Percentiles rank a stretch among this genome's conserved stretches.
phyloP scores from a whole-genome alignment of 331 rosid species.

The Acacia pycnantha region DNA sequence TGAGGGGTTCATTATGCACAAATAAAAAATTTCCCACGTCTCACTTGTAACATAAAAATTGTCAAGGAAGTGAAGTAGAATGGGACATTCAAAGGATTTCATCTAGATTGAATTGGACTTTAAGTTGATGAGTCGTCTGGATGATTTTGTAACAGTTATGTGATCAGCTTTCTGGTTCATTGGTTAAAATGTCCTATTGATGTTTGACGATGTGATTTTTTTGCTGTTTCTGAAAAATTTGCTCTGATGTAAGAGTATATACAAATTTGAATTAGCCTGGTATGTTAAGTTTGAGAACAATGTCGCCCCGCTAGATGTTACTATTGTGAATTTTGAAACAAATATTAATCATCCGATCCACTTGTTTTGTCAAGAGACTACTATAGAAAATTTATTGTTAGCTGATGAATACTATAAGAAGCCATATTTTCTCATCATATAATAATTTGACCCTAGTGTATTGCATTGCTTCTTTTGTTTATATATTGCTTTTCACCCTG shows the following conservation, averaged over 20 bases:
- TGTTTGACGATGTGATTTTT: neutral
- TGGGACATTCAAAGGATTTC: neutral
- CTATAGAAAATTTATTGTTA: neutral
- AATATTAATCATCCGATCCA: neutral
- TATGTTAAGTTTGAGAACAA: neutral
- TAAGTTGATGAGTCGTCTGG: neutral
- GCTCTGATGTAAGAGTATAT: neutral
- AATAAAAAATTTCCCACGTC: neutral
- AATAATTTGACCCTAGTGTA: neutral
- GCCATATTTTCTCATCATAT: neutral
- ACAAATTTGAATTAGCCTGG: neutral
- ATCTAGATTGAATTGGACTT: neutral
- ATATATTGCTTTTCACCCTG: slow-evolving; percentile 5
- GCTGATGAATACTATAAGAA: neutral
- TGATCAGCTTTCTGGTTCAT: neutral
- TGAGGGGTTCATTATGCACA: neutral
- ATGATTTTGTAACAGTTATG: neutral
- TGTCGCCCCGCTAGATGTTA: neutral
- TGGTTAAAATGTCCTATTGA: neutral
- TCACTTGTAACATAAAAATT: neutral
- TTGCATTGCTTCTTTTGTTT: neutral
- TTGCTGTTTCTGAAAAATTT: neutral
- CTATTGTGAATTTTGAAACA: neutral
- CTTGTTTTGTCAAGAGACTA: neutral
- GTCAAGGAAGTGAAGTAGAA: neutral